Conservation (phyloP, 164 flowering plant species). For the Stephania cephalantha region DNA sequence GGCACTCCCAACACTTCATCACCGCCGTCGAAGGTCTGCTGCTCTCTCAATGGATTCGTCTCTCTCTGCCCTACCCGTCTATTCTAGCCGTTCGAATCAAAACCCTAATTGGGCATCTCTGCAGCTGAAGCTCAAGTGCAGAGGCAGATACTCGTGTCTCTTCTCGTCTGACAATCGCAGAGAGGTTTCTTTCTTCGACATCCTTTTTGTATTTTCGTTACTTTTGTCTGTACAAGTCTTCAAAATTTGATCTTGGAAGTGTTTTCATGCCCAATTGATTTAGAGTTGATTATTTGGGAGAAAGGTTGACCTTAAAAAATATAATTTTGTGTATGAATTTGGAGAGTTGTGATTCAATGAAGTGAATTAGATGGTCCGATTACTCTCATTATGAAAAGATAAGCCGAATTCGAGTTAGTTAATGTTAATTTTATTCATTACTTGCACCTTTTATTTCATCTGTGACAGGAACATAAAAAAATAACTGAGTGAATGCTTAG, state of each 20-base stretch:
- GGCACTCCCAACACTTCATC: slow-evolving; percentile 1
- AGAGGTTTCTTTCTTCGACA: slow-evolving; percentile 25
- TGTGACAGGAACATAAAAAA: too few species aligned
- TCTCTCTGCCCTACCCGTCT: background rate
- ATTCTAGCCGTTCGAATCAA: background rate
- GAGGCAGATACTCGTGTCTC: slow-evolving; percentile 38
- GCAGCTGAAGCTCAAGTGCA: slow-evolving; percentile 25
- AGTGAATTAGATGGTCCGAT: too few species aligned
- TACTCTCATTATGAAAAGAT: too few species aligned
- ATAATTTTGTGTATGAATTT: too few species aligned
- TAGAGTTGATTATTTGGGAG: too few species aligned
- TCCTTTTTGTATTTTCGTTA: background rate
- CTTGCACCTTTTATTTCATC: too few species aligned
- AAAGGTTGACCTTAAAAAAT: too few species aligned
- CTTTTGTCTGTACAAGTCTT: background rate
- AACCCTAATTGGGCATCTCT: slow-evolving; percentile 24
- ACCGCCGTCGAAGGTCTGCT: background rate
- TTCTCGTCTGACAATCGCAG: slow-evolving; percentile 39
- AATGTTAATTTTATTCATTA: too few species aligned
- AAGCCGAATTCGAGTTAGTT: too few species aligned
- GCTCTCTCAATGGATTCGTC: slow-evolving; percentile 12
- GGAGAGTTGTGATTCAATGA: too few species aligned
- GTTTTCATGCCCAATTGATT: background rate
- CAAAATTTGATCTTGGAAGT: background rate
- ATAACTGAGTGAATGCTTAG: too few species aligned